Conservation (phyloP, 1,284 basidiomycete genomes). For the Ganoderma sp. region DNA sequence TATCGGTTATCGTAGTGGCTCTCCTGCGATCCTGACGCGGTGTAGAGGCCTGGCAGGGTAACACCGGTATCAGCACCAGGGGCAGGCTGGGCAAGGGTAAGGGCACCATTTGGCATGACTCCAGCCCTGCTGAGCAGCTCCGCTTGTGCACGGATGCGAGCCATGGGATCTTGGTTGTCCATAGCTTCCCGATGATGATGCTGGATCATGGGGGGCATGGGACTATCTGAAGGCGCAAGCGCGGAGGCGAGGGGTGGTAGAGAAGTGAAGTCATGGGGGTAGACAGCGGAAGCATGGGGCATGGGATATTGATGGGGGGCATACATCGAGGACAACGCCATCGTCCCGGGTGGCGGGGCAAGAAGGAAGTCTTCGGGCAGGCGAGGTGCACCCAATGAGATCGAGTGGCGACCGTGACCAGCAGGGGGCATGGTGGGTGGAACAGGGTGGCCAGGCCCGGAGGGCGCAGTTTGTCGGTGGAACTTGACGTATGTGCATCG, state of each 20-base stretch:
- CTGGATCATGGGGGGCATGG: conserved; percentile 18
- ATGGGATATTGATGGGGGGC: conserved; percentile 30
- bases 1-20: conserved; percentile 24
- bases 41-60: conserved; percentile 27
- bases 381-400: conserved; percentile 38
- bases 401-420: conserved; percentile 30
- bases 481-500: conserved; percentile 87
- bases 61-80: conserved; percentile 28
- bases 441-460: conserved; percentile 66
- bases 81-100: conserved; percentile 28
- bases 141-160: conserved; percentile 56
- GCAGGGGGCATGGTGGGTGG: conserved; percentile 35
- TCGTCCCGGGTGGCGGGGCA: conserved; percentile 28
- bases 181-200: conserved; percentile 22
- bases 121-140: conserved; percentile 48
- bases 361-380: conserved; percentile 43
- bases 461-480: conserved; percentile 79
- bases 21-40: conserved; percentile 20
- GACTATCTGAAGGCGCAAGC: conserved; percentile 22
- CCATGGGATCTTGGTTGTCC: conserved; percentile 47
- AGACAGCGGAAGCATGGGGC: conserved; percentile 28
- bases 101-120: conserved; percentile 36
- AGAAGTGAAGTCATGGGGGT: conserved; percentile 30
- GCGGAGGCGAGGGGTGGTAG: conserved; percentile 27
- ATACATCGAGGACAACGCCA: conserved; percentile 35